A percentile compares a stretch with the other conserved stretches of the same genome.
These are phyloP conservation scores for Uronychia binucleata DNA, from an alignment of 73 alveolate genomes.

Conservation along the genomic window DNA sequence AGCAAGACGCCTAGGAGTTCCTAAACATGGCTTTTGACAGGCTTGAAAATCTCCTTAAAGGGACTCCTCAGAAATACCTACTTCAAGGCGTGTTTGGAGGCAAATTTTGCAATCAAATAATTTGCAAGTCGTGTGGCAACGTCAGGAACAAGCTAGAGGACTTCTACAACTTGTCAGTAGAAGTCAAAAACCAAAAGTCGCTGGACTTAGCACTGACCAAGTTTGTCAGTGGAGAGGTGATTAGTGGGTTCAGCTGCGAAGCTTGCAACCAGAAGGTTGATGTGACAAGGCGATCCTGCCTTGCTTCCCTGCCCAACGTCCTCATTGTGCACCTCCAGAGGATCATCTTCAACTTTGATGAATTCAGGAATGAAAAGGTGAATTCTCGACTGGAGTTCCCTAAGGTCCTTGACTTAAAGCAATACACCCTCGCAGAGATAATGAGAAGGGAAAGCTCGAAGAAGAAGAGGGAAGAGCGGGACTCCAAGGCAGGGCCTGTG, in stretches of 20 bases:
- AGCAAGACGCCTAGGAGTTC: conserved; percentile 81
- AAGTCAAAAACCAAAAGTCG: conserved; percentile 50
- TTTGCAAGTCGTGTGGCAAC: conserved; percentile 62
- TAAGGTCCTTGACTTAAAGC: conserved; percentile 52
- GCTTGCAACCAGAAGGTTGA: conserved; percentile 55
- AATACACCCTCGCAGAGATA: conserved; percentile 39
- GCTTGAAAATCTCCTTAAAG: conserved; percentile 70
- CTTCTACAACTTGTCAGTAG: conserved; percentile 58
- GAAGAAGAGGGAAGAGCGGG: conserved; percentile 9
- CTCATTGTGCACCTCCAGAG: conserved; percentile 77
- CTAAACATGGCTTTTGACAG: conserved; percentile 75
- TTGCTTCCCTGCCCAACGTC: conserved; percentile 68
- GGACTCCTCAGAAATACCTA: conserved; percentile 77
- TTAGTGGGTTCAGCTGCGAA: conserved; percentile 63
- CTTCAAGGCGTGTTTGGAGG: conserved; percentile 83
- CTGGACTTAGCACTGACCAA: conserved; percentile 57
- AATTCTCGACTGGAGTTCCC: conserved; percentile 61
- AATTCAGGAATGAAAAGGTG: conserved; percentile 45
- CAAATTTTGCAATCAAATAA: conserved; percentile 61
- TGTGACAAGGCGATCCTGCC: conserved; percentile 33
- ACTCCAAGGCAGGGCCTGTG: conserved; percentile 8
- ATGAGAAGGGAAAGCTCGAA: conserved; percentile 34
- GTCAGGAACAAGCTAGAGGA: conserved; percentile 48
- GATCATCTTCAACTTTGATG: conserved; percentile 58
- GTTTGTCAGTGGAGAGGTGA: conserved; percentile 54